Conservation (phyloP, 2,329 filamentous ascomycete species). For the Xenosphaeropsis pyriputrescens region DNA sequence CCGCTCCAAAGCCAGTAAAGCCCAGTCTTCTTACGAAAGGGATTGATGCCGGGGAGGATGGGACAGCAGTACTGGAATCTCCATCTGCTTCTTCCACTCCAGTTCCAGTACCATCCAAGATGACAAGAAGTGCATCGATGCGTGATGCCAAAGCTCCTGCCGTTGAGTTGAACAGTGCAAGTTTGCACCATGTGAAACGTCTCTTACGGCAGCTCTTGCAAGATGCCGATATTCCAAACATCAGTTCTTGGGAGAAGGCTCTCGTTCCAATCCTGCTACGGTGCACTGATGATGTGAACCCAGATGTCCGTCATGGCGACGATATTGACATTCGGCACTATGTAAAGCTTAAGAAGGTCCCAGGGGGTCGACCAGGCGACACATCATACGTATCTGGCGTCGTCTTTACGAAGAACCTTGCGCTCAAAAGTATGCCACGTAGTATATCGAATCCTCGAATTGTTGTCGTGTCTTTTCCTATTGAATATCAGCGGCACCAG, state of each 20-base stretch:
- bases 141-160: slow-evolving; percentile 57
- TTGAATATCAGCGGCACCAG: slow-evolving; percentile 89
- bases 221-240: slow-evolving; percentile 60
- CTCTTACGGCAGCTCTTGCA: slow-evolving; percentile 71
- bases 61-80: slow-evolving; percentile 6
- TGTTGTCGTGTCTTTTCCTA: slow-evolving; percentile 83
- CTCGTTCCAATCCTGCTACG: slow-evolving; percentile 80
- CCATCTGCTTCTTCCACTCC: slow-evolving; percentile 6
- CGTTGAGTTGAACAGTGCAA: slow-evolving; percentile 77
- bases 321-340: slow-evolving; percentile 97
- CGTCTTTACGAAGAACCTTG: slow-evolving; percentile 94
- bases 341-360: slow-evolving; percentile 93
- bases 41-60: slow-evolving; percentile 19
- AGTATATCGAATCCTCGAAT: slow-evolving; percentile 75
- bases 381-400: slow-evolving; percentile 95
- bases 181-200: slow-evolving; percentile 74
- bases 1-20: slow-evolving; percentile 50
- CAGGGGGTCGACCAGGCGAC: slow-evolving; percentile 77
- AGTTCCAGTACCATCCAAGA: slow-evolving; percentile 20
- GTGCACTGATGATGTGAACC: slow-evolving; percentile 88
- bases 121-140: slow-evolving; percentile 74
- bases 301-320: slow-evolving; percentile 78
- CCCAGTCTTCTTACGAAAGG: slow-evolving; percentile 24
- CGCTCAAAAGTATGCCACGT: slow-evolving; percentile 89
- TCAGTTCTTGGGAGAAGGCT: slow-evolving; percentile 74